These are phyloP conservation scores for Sporothrix globosa DNA, from an alignment of 2,329 filamentous ascomycete genomes.

Conservation along the genomic window DNA sequence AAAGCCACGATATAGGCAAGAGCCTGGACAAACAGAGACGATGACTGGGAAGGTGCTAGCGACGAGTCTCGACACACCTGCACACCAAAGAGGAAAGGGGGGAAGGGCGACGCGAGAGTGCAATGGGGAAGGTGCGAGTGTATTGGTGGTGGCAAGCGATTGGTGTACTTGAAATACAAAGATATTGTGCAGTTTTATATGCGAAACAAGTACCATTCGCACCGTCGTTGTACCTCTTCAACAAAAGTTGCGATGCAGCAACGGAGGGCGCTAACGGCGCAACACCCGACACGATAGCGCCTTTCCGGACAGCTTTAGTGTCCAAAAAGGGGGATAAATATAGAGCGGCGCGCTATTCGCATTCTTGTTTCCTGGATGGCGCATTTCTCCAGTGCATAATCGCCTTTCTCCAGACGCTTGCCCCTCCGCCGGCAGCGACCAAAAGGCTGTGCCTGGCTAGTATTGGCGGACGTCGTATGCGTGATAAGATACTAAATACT, in stretches of 20 bases:
- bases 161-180: too few relatives aligned
- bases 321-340: conserved; percentile 25
- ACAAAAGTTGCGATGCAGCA: background rate
- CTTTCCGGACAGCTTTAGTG: conserved; percentile 12
- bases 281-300: conserved; percentile 12
- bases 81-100: background rate
- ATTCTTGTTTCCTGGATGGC: background rate
- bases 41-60: background rate
- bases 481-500: conserved; percentile 13
- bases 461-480: background rate
- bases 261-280: background rate
- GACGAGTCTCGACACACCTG: conserved; percentile 4
- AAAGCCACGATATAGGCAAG: background rate
- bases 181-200: too few relatives aligned
- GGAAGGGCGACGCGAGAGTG: conserved; percentile 8
- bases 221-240: too few relatives aligned
- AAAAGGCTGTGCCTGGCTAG: conserved; percentile 28
- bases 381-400: background rate
- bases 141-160: too few relatives aligned
- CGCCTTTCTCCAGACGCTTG: background rate
- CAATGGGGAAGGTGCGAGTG: conserved; percentile 25
- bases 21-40: background rate
- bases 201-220: too few relatives aligned
- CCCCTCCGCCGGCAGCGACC: background rate
- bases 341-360: conserved; percentile 19